Conservation (phyloP, 805 yeast species). For the Wickerhamomyces strasburgensis region DNA sequence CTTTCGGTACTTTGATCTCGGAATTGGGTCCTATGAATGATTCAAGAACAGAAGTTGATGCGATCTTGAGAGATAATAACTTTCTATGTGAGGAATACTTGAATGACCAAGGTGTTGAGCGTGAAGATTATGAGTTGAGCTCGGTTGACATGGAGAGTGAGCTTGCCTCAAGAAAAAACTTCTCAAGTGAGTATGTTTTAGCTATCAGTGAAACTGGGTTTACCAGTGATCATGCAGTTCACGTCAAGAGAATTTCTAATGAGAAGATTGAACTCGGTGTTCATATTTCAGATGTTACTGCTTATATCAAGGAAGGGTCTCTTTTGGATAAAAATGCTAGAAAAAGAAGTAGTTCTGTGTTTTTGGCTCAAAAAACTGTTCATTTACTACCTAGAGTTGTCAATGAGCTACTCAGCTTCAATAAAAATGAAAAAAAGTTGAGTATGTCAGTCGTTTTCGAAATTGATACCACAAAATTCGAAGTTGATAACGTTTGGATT, state of each 20-base stretch:
- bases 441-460: slow-evolving; percentile 77
- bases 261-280: slow-evolving; percentile 75
- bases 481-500: slow-evolving; percentile 70
- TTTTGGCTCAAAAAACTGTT: slow-evolving; percentile 68
- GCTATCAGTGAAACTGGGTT: slow-evolving; percentile 56
- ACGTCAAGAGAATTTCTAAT: slow-evolving; percentile 58
- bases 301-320: slow-evolving; percentile 67
- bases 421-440: slow-evolving; percentile 53
- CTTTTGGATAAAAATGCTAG: slow-evolving; percentile 82
- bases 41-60: slow-evolving; percentile 73
- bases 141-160: slow-evolving; percentile 25
- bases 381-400: slow-evolving; percentile 66
- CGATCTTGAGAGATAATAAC: slow-evolving; percentile 83
- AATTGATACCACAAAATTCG: slow-evolving; percentile 66
- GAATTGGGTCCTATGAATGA: slow-evolving; percentile 80
- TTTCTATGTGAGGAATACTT: slow-evolving; percentile 77
- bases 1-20: slow-evolving; percentile 89
- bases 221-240: slow-evolving; percentile 74
- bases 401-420: slow-evolving; percentile 55
- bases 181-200: slow-evolving; percentile 54
- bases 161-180: slow-evolving; percentile 43
- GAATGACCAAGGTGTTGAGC: slow-evolving; percentile 29
- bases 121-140: slow-evolving; percentile 30
- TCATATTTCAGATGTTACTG: slow-evolving; percentile 78
- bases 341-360: slow-evolving; percentile 85